These are phyloP conservation scores for Cornus kousa DNA, from an alignment of 148 eudicot genomes.

Conservation along the genomic window DNA sequence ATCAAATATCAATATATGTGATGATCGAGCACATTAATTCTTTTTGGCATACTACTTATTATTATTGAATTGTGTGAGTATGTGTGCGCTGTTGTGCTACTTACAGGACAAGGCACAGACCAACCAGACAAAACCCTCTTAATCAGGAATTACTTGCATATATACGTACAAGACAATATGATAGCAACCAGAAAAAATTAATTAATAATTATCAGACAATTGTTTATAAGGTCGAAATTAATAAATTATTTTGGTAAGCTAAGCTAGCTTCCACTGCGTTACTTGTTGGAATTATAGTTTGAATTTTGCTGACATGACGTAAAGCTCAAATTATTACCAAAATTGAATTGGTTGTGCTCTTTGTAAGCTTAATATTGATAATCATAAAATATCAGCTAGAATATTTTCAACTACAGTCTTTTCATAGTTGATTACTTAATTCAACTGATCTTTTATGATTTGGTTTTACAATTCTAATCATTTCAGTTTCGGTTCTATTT, in stretches of 20 bases:
- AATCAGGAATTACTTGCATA: neutral
- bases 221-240: neutral
- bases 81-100: neutral
- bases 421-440: too few relatives aligned
- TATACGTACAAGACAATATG: conserved; percentile 12
- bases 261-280: neutral
- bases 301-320: neutral
- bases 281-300: neutral
- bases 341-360: neutral
- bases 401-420: too few relatives aligned
- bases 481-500: too few relatives aligned
- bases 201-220: neutral
- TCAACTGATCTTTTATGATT: too few relatives aligned
- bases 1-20: too few relatives aligned
- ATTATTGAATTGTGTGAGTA: neutral
- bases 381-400: too few relatives aligned
- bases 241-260: neutral
- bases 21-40: neutral
- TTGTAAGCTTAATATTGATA: too few relatives aligned
- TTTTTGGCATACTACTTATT: neutral
- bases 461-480: too few relatives aligned
- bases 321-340: neutral
- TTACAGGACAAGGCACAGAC: conserved; percentile 20
- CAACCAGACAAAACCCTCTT: conserved; percentile 9
- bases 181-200: neutral